Conservation (phyloP, 805 yeast genomes). For the Candida krabiensis region DNA sequence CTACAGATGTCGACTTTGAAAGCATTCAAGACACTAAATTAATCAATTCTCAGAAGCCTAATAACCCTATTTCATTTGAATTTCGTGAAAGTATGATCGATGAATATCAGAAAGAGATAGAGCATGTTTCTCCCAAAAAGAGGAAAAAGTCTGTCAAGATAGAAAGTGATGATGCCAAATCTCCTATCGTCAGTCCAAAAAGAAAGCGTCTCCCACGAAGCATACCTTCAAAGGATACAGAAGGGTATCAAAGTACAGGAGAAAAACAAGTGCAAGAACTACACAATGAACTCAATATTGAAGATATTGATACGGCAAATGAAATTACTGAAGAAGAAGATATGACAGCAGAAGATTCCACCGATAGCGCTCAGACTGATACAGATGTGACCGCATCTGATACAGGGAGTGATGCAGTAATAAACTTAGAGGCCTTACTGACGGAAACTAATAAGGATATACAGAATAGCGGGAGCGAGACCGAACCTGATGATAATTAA, state of each 20-base stretch:
- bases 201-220: no score
- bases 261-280: not conserved
- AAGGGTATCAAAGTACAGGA: not conserved
- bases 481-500: slow-evolving; percentile 5
- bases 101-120: slow-evolving; percentile 15
- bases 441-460: not conserved
- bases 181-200: not conserved
- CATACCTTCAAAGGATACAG: not conserved
- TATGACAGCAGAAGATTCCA: slow-evolving; percentile 2
- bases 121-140: slow-evolving; percentile 20
- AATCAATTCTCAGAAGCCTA: slow-evolving; percentile 17
- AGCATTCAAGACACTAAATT: slow-evolving; percentile 11
- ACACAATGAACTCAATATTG: no score
- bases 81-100: slow-evolving; percentile 13
- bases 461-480: slow-evolving; percentile 5
- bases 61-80: slow-evolving; percentile 17
- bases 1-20: slow-evolving; percentile 8
- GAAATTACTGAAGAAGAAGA: slow-evolving; percentile 7
- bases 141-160: slow-evolving; percentile 3
- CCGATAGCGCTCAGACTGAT: slow-evolving; percentile 1
- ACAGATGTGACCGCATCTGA: slow-evolving; percentile 1
- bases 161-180: not conserved
- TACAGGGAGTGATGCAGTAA: not conserved
- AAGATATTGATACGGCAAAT: not conserved
- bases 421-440: not conserved